These are phyloP conservation scores for Fomitopsis serialis DNA, from an alignment of 768 basidiomycete species.

Conservation along the genomic window DNA sequence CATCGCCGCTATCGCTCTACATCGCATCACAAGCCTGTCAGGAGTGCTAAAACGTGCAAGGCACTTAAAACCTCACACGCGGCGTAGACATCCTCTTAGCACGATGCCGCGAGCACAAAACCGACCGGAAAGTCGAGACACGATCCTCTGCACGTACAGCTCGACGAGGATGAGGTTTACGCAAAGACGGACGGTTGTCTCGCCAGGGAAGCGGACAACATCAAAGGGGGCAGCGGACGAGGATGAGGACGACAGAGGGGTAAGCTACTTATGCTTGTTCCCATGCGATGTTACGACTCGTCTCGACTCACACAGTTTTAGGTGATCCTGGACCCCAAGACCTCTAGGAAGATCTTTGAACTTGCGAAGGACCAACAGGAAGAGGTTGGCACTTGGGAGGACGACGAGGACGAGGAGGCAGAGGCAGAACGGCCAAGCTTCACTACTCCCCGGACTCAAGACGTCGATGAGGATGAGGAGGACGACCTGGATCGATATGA, in stretches of 20 bases:
- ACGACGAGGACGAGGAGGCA: slow-evolving; percentile 47
- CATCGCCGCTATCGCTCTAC: too few relatives aligned
- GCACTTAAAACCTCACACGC: background rate
- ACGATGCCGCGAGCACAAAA: slow-evolving; percentile 62
- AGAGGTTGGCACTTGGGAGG: slow-evolving; percentile 66
- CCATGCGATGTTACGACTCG: background rate
- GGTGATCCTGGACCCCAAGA: slow-evolving; percentile 74
- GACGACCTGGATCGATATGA: slow-evolving; percentile 26
- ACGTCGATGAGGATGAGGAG: slow-evolving; percentile 20
- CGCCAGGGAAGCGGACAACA: slow-evolving; percentile 74
- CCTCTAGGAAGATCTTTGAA: slow-evolving; percentile 84
- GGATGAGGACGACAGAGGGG: slow-evolving; percentile 60
- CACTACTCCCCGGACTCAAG: slow-evolving; percentile 26
- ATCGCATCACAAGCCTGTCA: too few relatives aligned
- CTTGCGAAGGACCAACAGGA: slow-evolving; percentile 92
- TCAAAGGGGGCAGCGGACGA: slow-evolving; percentile 40
- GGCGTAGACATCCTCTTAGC: background rate
- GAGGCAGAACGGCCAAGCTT: slow-evolving; percentile 21
- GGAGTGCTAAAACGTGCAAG: too few relatives aligned
- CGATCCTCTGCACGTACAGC: slow-evolving; percentile 83
- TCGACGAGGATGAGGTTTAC: slow-evolving; percentile 71
- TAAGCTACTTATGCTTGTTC: slow-evolving; percentile 10
- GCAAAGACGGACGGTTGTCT: slow-evolving; percentile 72
- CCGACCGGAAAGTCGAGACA: slow-evolving; percentile 58
- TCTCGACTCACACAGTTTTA: slow-evolving; percentile 23